A percentile compares a stretch with the other conserved stretches of the same genome.
Evolutionary conservation across 2,329 filamentous ascomycete species (phyloP).

Genomic region (Cercospora nicotianae): DNA sequence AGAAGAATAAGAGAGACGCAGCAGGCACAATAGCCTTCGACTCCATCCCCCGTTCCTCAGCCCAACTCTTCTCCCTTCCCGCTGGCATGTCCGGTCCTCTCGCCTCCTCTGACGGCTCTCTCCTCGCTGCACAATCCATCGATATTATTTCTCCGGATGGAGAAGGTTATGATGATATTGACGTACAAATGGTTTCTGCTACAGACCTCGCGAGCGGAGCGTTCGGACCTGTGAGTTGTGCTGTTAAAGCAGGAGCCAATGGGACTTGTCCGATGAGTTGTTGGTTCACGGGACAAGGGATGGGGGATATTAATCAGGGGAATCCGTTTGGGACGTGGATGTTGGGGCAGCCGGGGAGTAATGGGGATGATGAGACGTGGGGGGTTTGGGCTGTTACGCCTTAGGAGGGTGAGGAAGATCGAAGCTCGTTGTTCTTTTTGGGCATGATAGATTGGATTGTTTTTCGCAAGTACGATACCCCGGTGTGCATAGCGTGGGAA

Average conservation of each 20-base stretch:
- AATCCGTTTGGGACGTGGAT: constrained; percentile 6
- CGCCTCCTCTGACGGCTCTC: background rate
- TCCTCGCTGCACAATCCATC: constrained; percentile 1
- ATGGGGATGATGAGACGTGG: background rate
- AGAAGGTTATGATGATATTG: background rate
- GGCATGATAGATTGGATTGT: background rate
- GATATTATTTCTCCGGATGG: background rate
- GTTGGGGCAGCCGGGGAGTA: background rate
- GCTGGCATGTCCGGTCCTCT: background rate
- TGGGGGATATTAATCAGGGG: background rate
- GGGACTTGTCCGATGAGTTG: constrained; percentile 6
- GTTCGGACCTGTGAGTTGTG: background rate
- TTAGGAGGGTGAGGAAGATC: no score
- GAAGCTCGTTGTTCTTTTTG: no score
- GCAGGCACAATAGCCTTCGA: constrained; percentile 6
- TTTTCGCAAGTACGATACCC: background rate
- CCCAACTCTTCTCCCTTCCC: constrained; percentile 9
- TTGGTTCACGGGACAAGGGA: background rate
- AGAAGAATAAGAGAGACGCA: background rate
- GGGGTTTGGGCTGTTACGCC: constrained; percentile 4
- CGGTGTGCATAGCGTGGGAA: background rate
- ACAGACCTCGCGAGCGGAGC: background rate
- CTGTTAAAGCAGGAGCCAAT: background rate
- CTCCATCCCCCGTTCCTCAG: background rate
- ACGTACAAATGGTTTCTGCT: background rate